Percentiles rank a stretch among this genome's conserved stretches.
phyloP scores from a whole-genome alignment of 106 monocot species.

The Dendrobium officinale region DNA sequence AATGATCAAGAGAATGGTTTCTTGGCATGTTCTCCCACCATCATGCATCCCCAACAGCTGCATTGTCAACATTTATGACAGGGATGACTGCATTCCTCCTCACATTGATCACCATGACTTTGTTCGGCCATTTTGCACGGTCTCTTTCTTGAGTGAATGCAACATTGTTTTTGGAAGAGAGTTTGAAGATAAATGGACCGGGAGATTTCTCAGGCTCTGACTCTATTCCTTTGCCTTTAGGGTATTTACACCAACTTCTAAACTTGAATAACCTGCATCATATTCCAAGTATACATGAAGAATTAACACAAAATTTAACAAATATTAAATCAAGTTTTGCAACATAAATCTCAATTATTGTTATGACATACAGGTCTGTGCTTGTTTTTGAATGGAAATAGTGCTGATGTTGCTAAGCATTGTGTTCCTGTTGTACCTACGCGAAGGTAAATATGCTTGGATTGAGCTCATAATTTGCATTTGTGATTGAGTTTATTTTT shows the following conservation, averaged over 20 bases:
- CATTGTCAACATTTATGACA: constrained; percentile 56
- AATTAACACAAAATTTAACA: too few relatives aligned
- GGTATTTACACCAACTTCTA: constrained; percentile 15
- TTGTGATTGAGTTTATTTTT: background rate
- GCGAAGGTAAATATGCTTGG: background rate
- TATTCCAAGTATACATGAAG: too few relatives aligned
- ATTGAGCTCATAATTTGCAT: background rate
- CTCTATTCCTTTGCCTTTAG: constrained; percentile 35
- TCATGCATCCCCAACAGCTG: constrained; percentile 51
- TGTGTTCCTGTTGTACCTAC: constrained; percentile 63
- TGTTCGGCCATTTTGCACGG: constrained; percentile 46
- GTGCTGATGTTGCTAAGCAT: constrained; percentile 72
- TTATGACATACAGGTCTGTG: constrained; percentile 39
- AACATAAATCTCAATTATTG: background rate
- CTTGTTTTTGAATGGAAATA: constrained; percentile 72
- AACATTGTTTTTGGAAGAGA: constrained; percentile 40
- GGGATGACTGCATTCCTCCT: constrained; percentile 59
- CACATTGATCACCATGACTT: constrained; percentile 62
- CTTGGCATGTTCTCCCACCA: constrained; percentile 34
- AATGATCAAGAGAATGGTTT: constrained; percentile 48
- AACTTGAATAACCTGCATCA: too few relatives aligned
- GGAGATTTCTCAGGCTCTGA: constrained; percentile 35
- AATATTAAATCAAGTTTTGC: background rate
- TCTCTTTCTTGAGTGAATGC: constrained; percentile 41
- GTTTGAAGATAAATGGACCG: constrained; percentile 26